Base-by-base conservation (phyloP, 176 grass and related monocot genomes). In the Saccharum spontaneum region DNA sequence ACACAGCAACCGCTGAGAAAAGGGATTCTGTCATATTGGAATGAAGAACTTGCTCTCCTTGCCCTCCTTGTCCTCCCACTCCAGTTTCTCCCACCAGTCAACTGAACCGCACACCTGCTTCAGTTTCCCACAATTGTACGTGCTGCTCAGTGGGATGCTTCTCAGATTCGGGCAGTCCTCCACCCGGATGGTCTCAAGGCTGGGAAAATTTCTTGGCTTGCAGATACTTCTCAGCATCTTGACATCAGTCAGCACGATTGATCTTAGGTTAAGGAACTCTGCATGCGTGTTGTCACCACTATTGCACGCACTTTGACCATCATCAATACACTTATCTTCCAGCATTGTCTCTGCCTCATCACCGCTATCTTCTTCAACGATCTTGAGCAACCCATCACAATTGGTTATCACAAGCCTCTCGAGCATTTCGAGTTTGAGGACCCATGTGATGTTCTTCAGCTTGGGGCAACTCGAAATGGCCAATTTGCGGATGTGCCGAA, bases 111-210 rank as follows among this genome's bases (percentile, higher is more conserved):
- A 92, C 55, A 97, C 88, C 44, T 92, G 92, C 59, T 94, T 89
- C 40, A 97, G 69, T 78, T 94, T 97, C 14, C 23, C 71, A 39
- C 49, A 87, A 0, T 79, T 76, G 8, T 75, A 48, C 0, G 46
- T 59, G 81, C 43, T 63, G 54, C 72, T 70, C 61, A 92, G 23
- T 0, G 94, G 92, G 57, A 94, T 79, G 49, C 38, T 81, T 61
- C 28, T 90, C 22, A 97, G 63, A 77, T 88, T 89, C 37, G 85
- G 60, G 69, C 92, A 97, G 1, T 67, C 74, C 59, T 97, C 91
- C 60, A 97, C 94, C 15, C 86, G 82, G 60, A 97, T 88, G 80
- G 90, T 97, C 70, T 94, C 90, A 1, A 97, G 92, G 72, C 57
- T 79, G 12, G 85, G 86, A 39, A 94, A 87, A 65, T 86, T 43